Evolutionary conservation across 2,329 filamentous ascomycete genomes (phyloP).

Genomic region (Metarhizium sp.): DNA sequence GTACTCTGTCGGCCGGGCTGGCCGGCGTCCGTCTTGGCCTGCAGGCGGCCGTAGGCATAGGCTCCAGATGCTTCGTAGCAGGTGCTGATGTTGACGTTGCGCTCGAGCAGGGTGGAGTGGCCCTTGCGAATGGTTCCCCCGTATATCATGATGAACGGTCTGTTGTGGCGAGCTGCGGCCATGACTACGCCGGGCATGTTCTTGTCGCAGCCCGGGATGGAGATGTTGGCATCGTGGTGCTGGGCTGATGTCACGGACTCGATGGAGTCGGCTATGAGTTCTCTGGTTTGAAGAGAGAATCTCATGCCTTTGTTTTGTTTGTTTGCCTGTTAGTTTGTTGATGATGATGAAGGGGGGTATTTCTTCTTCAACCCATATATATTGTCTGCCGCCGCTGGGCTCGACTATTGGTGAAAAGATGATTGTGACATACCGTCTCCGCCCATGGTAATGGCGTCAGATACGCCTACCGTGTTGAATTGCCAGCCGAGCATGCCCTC

Average conservation of each 20-base stretch:
- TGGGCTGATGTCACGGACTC: slow-evolving; percentile 90
- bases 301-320: slow-evolving; percentile 60
- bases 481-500: slow-evolving; percentile 91
- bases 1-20: slow-evolving; percentile 57
- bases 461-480: slow-evolving; percentile 83
- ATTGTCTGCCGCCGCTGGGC: too few species aligned
- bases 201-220: slow-evolving; percentile 92
- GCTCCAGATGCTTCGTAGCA: slow-evolving; percentile 85
- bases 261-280: slow-evolving; percentile 90
- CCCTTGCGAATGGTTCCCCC: slow-evolving; percentile 85
- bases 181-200: slow-evolving; percentile 94
- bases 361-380: too few species aligned
- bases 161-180: slow-evolving; percentile 83
- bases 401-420: neutral
- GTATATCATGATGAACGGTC: slow-evolving; percentile 92
- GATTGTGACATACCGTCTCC: slow-evolving; percentile 56
- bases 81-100: slow-evolving; percentile 77
- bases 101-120: slow-evolving; percentile 66
- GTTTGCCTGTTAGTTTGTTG: neutral
- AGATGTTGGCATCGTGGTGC: slow-evolving; percentile 86
- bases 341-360: too few species aligned
- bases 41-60: slow-evolving; percentile 66
- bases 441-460: slow-evolving; percentile 92
- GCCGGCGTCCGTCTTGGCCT: slow-evolving; percentile 54
- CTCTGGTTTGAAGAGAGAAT: slow-evolving; percentile 81